Evolutionary conservation across 495 filamentous ascomycete genomes (phyloP).

Genomic region (Hyphodiscus hymeniophilus): DNA sequence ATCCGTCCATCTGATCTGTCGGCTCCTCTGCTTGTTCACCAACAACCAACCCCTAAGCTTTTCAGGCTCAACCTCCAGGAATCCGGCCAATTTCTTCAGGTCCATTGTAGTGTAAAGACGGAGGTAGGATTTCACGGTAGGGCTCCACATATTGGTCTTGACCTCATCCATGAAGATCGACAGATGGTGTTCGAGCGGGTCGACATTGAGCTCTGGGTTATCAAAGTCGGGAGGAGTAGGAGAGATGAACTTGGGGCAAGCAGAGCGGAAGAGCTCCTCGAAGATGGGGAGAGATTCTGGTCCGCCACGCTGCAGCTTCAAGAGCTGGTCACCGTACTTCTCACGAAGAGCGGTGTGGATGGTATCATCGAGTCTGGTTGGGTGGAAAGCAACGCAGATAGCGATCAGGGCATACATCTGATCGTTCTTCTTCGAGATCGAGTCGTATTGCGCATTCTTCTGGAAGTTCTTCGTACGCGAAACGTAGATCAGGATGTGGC

Average conservation of each 20-base stretch:
- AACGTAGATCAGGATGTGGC: conserved; percentile 98
- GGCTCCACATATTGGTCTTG: conserved; percentile 91
- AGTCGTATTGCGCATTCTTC: conserved; percentile 95
- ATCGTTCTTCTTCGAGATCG: conserved; percentile 98
- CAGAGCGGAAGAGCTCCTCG: conserved; percentile 89
- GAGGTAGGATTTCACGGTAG: conserved; percentile 93
- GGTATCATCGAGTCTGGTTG: conserved; percentile 93
- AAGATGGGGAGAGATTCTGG: conserved; percentile 92
- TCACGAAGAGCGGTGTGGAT: conserved; percentile 96
- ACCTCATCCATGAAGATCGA: conserved; percentile 99
- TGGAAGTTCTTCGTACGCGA: conserved; percentile 99
- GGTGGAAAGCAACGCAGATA: conserved; percentile 96
- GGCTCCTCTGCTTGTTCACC: conserved; percentile 95
- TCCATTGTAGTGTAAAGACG: conserved; percentile 99
- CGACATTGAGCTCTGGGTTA: conserved; percentile 84
- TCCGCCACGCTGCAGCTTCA: conserved; percentile 88
- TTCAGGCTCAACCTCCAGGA: conserved; percentile 91
- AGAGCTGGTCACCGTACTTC: conserved; percentile 97
- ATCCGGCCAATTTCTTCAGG: conserved; percentile 92
- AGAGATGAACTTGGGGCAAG: conserved; percentile 99
- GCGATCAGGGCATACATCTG: conserved; percentile 99
- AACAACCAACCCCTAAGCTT: conserved; percentile 82
- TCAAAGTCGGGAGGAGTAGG: conserved; percentile 97
- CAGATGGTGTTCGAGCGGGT: conserved; percentile 95
- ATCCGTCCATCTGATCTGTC: conserved; percentile 93